Conservation (phyloP, 306 rosid genomes). For the Lupinus albus region DNA sequence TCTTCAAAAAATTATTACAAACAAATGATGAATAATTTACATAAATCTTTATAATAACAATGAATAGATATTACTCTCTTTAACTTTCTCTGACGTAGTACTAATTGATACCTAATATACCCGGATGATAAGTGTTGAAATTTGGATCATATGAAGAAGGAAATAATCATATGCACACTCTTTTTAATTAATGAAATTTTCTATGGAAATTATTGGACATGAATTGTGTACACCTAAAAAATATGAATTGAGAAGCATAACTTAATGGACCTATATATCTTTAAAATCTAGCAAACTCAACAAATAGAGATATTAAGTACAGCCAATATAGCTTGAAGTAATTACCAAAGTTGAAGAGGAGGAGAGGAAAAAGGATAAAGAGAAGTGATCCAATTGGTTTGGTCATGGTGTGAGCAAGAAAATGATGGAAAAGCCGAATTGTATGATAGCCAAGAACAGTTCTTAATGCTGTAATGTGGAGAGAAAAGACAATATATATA, state of each 20-base stretch:
- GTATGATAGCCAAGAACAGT: background rate
- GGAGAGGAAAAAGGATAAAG: constrained; percentile 28
- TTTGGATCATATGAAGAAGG: background rate
- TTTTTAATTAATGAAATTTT: background rate
- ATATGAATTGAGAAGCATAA: too few species aligned
- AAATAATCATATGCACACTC: background rate
- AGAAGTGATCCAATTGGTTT: constrained; percentile 31
- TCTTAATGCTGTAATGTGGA: background rate
- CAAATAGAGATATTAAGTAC: background rate
- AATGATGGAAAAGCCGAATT: constrained; percentile 7
- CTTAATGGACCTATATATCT: background rate
- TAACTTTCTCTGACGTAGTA: too few species aligned
- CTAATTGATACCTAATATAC: background rate
- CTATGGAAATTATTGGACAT: background rate
- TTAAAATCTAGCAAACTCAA: background rate
- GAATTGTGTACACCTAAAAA: background rate
- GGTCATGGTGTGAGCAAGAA: constrained; percentile 34
- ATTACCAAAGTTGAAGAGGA: constrained; percentile 44
- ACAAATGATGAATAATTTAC: too few species aligned
- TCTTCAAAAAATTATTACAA: too few species aligned
- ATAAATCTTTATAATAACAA: too few species aligned
- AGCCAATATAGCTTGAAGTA: background rate
- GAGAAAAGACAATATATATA: constrained; percentile 28
- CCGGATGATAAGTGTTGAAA: constrained; percentile 13
- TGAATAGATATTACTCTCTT: too few species aligned